Conservation (phyloP, 2,329 filamentous ascomycete genomes). For the Eutypella sp. region DNA sequence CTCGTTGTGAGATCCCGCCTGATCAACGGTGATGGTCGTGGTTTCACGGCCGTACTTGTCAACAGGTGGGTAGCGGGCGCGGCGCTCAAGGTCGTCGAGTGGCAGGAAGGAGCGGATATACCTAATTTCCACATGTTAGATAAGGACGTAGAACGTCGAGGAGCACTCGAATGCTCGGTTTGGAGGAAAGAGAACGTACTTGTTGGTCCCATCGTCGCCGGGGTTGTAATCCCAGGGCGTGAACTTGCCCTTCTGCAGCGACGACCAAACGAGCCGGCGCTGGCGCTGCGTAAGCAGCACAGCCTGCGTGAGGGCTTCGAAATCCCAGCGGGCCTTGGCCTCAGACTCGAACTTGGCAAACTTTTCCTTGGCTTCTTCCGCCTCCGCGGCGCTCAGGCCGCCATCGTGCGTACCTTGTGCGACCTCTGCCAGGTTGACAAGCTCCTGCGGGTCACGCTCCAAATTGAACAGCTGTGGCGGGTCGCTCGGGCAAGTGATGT, state of each 20-base stretch:
- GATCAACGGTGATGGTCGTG: slow-evolving; percentile 33
- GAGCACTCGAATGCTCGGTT: too few relatives aligned
- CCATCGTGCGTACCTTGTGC: slow-evolving; percentile 33
- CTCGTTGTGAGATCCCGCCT: slow-evolving; percentile 40
- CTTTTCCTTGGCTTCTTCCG: slow-evolving; percentile 42
- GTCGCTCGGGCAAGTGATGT: slow-evolving; percentile 79
- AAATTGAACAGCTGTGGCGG: slow-evolving; percentile 83
- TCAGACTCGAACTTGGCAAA: slow-evolving; percentile 69
- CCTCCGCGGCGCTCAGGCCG: slow-evolving; percentile 33
- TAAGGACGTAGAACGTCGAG: slow-evolving; percentile 2
- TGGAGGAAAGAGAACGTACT: slow-evolving; percentile 38
- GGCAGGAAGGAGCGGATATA: slow-evolving; percentile 83
- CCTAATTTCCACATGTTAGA: slow-evolving; percentile 39
- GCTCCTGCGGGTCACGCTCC: slow-evolving; percentile 66
- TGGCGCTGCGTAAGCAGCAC: slow-evolving; percentile 75
- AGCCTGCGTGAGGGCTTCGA: slow-evolving; percentile 68
- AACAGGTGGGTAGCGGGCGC: slow-evolving; percentile 66
- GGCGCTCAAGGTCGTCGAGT: slow-evolving; percentile 73
- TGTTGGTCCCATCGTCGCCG: slow-evolving; percentile 60
- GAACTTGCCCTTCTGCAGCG: slow-evolving; percentile 69
- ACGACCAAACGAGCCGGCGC: slow-evolving; percentile 72
- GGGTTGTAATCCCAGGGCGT: slow-evolving; percentile 86
- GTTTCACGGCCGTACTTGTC: slow-evolving; percentile 50
- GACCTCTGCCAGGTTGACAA: slow-evolving; percentile 63
- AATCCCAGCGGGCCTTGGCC: slow-evolving; percentile 73